Evolutionary conservation across 805 yeast species (phyloP).

Genomic region (Candida silvicultrix): DNA sequence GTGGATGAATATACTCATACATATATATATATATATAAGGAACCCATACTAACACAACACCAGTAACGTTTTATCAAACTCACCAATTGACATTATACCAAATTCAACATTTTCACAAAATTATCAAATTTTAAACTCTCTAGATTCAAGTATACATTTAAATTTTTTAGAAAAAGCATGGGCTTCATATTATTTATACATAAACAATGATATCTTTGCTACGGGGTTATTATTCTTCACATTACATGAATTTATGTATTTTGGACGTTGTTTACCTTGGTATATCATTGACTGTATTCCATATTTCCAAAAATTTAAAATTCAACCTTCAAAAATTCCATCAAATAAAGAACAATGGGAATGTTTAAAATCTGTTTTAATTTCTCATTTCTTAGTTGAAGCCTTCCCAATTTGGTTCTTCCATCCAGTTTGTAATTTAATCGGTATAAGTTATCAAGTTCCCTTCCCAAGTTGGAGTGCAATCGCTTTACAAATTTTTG

Average conservation of each 20-base stretch:
- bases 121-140: neutral
- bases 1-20: no score
- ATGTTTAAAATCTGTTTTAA: slow-evolving; percentile 78
- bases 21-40: no score
- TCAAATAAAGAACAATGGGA: slow-evolving; percentile 84
- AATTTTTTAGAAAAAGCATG: slow-evolving; percentile 62
- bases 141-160: slow-evolving; percentile 24
- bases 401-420: slow-evolving; percentile 96
- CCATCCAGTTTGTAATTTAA: slow-evolving; percentile 81
- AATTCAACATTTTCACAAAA: slow-evolving; percentile 2
- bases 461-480: slow-evolving; percentile 74
- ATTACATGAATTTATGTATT: slow-evolving; percentile 84
- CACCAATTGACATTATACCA: neutral
- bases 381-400: slow-evolving; percentile 87
- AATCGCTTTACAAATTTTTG: slow-evolving; percentile 57
- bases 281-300: slow-evolving; percentile 79
- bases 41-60: neutral
- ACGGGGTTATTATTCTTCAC: slow-evolving; percentile 82
- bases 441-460: slow-evolving; percentile 72
- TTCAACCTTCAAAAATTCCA: slow-evolving; percentile 83
- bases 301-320: slow-evolving; percentile 78
- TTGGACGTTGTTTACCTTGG: slow-evolving; percentile 93
- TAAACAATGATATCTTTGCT: slow-evolving; percentile 84
- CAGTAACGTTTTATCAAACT: slow-evolving; percentile 1
- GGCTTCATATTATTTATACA: slow-evolving; percentile 84